phyloP scores from a whole-genome alignment of 2,329 filamentous ascomycete species.

The Ascochyta fabae region DNA sequence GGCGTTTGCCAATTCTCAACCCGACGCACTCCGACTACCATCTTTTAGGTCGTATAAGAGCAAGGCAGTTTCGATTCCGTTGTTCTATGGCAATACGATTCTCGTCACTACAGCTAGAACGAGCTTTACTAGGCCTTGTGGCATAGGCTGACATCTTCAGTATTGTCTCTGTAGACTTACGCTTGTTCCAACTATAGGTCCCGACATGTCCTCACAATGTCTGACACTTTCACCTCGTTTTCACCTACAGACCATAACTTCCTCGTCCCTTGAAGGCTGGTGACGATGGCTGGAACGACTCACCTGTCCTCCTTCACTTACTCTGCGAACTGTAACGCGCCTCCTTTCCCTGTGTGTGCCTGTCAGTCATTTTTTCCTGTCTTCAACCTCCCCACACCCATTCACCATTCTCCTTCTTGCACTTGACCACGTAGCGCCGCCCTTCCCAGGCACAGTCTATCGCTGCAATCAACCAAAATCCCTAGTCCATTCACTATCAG shows the following conservation, averaged over 20 bases:
- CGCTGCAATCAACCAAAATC: neutral
- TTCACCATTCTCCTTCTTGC: neutral
- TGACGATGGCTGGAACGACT: neutral
- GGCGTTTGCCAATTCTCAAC: neutral
- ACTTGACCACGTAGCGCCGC: neutral
- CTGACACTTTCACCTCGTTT: slow-evolving; percentile 4
- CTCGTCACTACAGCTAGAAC: neutral
- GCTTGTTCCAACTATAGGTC: neutral
- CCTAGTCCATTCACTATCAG: neutral
- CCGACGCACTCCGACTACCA: neutral
- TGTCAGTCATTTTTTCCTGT: neutral
- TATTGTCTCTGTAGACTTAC: neutral
- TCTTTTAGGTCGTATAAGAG: neutral
- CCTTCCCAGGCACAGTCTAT: neutral
- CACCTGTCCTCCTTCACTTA: slow-evolving; percentile 2
- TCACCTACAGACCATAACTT: neutral
- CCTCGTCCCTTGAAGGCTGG: neutral
- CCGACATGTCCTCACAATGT: neutral
- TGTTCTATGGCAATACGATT: neutral
- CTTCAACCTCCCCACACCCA: neutral
- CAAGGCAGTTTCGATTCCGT: neutral
- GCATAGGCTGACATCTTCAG: neutral
- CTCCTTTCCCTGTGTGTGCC: neutral
- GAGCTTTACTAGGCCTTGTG: neutral
- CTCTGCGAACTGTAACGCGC: neutral